Conservation (phyloP, 225 moss, liverwort and hornwort genomes). For the Rhytidiadelphus loreus region DNA sequence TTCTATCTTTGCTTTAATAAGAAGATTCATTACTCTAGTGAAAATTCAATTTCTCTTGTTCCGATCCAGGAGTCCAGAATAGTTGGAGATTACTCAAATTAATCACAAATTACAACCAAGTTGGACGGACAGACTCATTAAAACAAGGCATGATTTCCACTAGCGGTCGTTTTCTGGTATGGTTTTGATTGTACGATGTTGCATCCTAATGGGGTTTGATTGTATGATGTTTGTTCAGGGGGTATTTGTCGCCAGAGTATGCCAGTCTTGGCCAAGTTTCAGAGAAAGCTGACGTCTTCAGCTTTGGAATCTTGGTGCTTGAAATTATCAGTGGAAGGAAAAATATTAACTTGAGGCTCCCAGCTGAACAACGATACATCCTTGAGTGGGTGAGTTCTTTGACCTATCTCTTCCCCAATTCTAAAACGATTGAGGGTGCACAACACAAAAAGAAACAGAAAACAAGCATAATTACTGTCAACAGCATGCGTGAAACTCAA, state of each 20-base stretch:
- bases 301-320: conserved; percentile 34
- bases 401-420: background rate
- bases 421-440: background rate
- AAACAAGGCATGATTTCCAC: background rate
- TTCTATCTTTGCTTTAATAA: background rate
- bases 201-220: background rate
- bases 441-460: background rate
- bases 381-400: conserved; percentile 17
- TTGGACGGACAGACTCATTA: background rate
- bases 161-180: background rate
- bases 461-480: background rate
- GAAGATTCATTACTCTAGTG: background rate
- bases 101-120: background rate
- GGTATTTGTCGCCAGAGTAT: conserved; percentile 38
- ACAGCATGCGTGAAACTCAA: background rate
- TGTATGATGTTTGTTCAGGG: background rate
- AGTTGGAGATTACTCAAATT: background rate
- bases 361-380: conserved; percentile 20
- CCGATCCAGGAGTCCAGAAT: background rate
- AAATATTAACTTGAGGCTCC: conserved; percentile 15
- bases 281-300: conserved; percentile 36
- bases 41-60: background rate
- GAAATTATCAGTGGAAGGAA: conserved; percentile 38
- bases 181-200: background rate
- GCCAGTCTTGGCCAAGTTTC: conserved; percentile 32